Conservation (phyloP, 2,329 filamentous ascomycete species). For the Teratosphaeria zuluensis region DNA sequence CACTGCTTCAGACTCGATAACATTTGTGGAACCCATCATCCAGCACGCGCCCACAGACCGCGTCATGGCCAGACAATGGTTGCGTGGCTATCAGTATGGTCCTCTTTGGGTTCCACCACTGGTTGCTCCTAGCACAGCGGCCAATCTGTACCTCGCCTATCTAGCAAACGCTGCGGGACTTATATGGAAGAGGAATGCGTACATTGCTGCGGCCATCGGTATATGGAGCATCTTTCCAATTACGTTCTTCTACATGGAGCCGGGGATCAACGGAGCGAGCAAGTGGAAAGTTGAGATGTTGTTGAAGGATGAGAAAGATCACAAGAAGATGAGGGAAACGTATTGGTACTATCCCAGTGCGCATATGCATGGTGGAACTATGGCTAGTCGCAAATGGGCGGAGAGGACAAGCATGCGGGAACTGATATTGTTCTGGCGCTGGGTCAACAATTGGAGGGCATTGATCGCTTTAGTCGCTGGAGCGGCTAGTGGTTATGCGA, state of each 20-base stretch:
- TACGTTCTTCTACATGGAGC: conserved; percentile 31
- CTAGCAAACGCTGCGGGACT: neutral
- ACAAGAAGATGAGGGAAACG: conserved; percentile 15
- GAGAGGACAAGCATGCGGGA: conserved; percentile 16
- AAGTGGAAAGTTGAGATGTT: conserved; percentile 31
- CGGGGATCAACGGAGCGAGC: conserved; percentile 28
- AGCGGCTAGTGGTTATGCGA: conserved; percentile 16
- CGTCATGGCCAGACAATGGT: conserved; percentile 31
- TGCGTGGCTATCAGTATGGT: conserved; percentile 30
- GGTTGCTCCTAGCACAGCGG: conserved; percentile 24
- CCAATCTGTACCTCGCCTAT: conserved; percentile 23
- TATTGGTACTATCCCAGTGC: conserved; percentile 14
- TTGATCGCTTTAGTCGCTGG: conserved; percentile 14
- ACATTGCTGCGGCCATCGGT: conserved; percentile 15
- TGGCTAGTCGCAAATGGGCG: conserved; percentile 13
- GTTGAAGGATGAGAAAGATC: conserved; percentile 17
- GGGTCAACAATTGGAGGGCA: conserved; percentile 18
- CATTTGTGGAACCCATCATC: conserved; percentile 28
- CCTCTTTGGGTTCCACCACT: conserved; percentile 29
- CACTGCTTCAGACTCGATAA: conserved; percentile 21
- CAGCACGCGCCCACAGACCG: conserved; percentile 23
- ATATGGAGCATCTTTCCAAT: conserved; percentile 28
- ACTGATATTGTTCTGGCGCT: conserved; percentile 18
- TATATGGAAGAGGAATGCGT: conserved; percentile 10
- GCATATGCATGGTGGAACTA: conserved; percentile 14